Evolutionary conservation across 306 rosid genomes (phyloP), one percentile per base, ranked within the genome.

Genomic region (Trifolium pratense): DNA sequence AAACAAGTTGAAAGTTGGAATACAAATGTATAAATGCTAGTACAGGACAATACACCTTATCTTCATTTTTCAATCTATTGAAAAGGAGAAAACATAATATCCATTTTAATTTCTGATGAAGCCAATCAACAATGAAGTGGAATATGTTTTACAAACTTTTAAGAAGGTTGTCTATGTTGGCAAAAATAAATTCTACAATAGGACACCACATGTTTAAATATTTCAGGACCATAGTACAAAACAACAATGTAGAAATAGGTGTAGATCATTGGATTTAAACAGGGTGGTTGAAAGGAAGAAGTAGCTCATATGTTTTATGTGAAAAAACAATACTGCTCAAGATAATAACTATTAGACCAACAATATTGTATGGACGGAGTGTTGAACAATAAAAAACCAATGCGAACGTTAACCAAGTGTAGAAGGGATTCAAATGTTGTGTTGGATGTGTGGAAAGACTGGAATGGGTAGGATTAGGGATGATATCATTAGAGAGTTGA

Each of bases 1-100:
- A 51, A 79, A 65, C 37, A 51, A 74, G 36, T 62, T 2, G 0
- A 71, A 76, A 57, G 52, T 56, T 56, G 45, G 57, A n/a, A 70
- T 55, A 16, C 59, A 25, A 64, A 56, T 66, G 23, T 5, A 57
- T 70, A n/a, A 20, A 52, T 7, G 14, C 63, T 2, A 52, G 39
- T 75, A 48, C 48, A 34, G 57, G 42, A 53, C 57, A 66, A 59
- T 66, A 55, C 34, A 49, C 15, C 40, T 4, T 17, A 4, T n/a
- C 29, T 40, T 40, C 55, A 36, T 60, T 68, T 80, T 74, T n/a
- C 17, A 51, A 29, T 49, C 72, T 13, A 31, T 49, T 37, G 29
- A 11, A 31, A 55, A 52, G 25, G 26, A 75, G 18, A 46, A 63
- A 56, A 57, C 6, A 46, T 5, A 34, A 46, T 13, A 43, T 55